Percentiles rank a stretch among this genome's conserved stretches.
Conservation (phyloP, 305 asterid species). For the Salvia sclarea region DNA sequence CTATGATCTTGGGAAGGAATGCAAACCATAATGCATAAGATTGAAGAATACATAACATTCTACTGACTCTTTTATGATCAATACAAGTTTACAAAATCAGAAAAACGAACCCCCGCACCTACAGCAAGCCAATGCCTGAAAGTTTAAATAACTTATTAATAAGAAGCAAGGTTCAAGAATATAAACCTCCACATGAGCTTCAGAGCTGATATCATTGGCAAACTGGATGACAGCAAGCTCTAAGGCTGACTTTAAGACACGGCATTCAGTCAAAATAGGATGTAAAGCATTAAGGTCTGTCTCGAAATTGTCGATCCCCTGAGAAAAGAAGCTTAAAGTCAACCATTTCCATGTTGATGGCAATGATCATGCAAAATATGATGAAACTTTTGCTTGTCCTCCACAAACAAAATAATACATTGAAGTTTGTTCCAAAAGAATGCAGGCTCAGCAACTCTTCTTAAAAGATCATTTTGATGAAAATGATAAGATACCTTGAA, state of each 20-base stretch:
- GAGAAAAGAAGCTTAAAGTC: conserved; percentile 32
- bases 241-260: conserved; percentile 70
- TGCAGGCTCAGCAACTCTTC: conserved; percentile 23
- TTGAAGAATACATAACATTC: conserved; percentile 14
- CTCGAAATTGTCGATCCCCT: conserved; percentile 82
- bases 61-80: background rate
- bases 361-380: conserved; percentile 14
- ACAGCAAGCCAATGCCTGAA: conserved; percentile 18
- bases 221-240: conserved; percentile 88
- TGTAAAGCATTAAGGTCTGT: conserved; percentile 70
- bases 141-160: conserved; percentile 3
- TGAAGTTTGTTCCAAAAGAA: conserved; percentile 5
- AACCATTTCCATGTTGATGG: conserved; percentile 21
- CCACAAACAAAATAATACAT: conserved; percentile 11
- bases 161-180: conserved; percentile 29
- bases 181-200: conserved; percentile 94
- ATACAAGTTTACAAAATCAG: conserved; percentile 7
- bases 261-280: conserved; percentile 92
- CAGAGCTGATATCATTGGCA: conserved; percentile 97
- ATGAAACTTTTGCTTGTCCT: conserved; percentile 8
- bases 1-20: background rate
- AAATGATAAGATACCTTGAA: conserved; percentile 61
- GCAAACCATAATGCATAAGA: conserved; percentile 1
- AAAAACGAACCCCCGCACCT: background rate
- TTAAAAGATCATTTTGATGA: conserved; percentile 4